phyloP scores from a whole-genome alignment of 1,284 basidiomycete species.

The Leccinum solheimii region DNA sequence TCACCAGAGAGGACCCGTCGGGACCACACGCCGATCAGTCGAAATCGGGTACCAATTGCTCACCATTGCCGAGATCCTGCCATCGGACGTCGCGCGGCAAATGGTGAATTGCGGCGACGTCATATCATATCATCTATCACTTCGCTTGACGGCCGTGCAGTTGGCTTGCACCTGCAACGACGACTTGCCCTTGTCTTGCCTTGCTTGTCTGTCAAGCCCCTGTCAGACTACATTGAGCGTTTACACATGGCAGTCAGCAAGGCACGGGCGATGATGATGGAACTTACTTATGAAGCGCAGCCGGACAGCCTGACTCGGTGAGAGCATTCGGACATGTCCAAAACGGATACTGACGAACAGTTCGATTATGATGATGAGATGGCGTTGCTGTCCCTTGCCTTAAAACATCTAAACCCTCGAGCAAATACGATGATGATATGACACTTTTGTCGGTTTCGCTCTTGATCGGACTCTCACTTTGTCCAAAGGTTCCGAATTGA shows the following conservation, averaged over 20 bases:
- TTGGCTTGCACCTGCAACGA: background rate
- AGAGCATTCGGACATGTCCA: background rate
- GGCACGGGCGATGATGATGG: slow-evolving; percentile 19
- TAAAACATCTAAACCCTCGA: slow-evolving; percentile 5
- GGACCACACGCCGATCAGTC: slow-evolving; percentile 4
- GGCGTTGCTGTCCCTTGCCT: slow-evolving; percentile 6
- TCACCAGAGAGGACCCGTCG: slow-evolving; percentile 9
- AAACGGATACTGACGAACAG: slow-evolving; percentile 19
- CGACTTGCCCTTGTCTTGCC: background rate
- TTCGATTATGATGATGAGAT: slow-evolving; percentile 25
- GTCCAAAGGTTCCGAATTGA: slow-evolving; percentile 23
- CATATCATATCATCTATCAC: slow-evolving; percentile 1
- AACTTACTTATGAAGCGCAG: background rate
- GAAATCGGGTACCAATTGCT: slow-evolving; percentile 5
- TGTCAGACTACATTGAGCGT: slow-evolving; percentile 6
- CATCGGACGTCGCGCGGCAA: background rate
- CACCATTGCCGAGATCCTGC: background rate
- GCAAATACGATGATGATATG: slow-evolving; percentile 4
- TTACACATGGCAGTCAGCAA: slow-evolving; percentile 20
- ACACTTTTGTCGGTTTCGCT: background rate
- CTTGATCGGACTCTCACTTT: slow-evolving; percentile 28
- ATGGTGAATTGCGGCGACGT: background rate
- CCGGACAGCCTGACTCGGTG: background rate
- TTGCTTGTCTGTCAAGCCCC: slow-evolving; percentile 14
- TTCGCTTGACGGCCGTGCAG: background rate